Percentiles rank a stretch among this genome's conserved stretches.
These are phyloP conservation scores for Aspergillus neoniger DNA, from an alignment of 2,329 filamentous ascomycete species.

Conservation along the genomic window DNA sequence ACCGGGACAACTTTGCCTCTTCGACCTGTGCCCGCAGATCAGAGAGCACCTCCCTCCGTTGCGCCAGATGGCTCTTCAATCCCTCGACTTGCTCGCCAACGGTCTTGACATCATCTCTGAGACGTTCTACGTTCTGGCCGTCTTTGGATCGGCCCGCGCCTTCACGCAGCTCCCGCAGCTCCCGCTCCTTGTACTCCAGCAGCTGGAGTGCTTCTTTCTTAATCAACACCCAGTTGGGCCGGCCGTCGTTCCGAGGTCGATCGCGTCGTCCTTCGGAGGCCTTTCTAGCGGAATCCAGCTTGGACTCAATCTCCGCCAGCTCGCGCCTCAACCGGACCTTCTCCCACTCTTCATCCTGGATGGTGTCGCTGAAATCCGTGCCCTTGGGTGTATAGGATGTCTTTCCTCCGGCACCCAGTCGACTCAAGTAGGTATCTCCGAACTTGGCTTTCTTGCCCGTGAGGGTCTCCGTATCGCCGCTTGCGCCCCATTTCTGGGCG, in stretches of 20 bases:
- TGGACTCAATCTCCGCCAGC: slow-evolving; percentile 82
- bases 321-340: slow-evolving; percentile 94
- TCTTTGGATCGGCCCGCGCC: slow-evolving; percentile 56
- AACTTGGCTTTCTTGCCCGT: slow-evolving; percentile 96
- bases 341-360: slow-evolving; percentile 92
- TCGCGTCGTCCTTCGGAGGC: slow-evolving; percentile 65
- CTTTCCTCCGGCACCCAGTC: slow-evolving; percentile 75
- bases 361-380: slow-evolving; percentile 84
- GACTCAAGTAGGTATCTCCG: slow-evolving; percentile 91
- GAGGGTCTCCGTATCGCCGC: slow-evolving; percentile 74
- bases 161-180: slow-evolving; percentile 72
- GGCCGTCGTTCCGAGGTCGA: slow-evolving; percentile 61
- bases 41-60: slow-evolving; percentile 72
- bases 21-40: slow-evolving; percentile 82
- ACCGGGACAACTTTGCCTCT: slow-evolving; percentile 68
- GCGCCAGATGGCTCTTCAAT: slow-evolving; percentile 76
- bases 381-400: slow-evolving; percentile 78
- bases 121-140: slow-evolving; percentile 72
- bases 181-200: slow-evolving; percentile 87
- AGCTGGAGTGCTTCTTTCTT: slow-evolving; percentile 93
- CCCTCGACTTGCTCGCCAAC: slow-evolving; percentile 95
- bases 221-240: slow-evolving; percentile 83
- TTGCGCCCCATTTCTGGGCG: slow-evolving; percentile 74
- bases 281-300: slow-evolving; percentile 79
- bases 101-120: slow-evolving; percentile 81